Evolutionary conservation across 495 filamentous ascomycete genomes (phyloP).

Genomic region (Thermochaetoides thermophila): DNA sequence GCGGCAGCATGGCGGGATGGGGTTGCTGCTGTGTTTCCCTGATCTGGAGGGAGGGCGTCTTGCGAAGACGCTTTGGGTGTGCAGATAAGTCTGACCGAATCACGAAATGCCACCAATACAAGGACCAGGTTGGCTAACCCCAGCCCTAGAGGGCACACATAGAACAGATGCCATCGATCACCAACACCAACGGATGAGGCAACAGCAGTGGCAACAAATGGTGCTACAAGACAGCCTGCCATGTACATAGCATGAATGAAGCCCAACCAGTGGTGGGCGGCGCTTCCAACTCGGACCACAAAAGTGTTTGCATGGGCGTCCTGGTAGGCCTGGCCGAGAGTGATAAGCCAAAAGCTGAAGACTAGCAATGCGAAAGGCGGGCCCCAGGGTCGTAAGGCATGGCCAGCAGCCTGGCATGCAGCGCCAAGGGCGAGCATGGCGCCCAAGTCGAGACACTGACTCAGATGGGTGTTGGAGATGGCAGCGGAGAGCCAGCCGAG

Average conservation of each 20-base stretch:
- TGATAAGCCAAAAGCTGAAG: constrained; percentile 33
- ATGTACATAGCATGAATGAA: constrained; percentile 43
- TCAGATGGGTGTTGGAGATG: constrained; percentile 32
- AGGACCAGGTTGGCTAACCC: constrained; percentile 25
- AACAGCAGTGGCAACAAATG: constrained; percentile 36
- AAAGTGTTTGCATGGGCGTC: constrained; percentile 41
- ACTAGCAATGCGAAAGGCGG: constrained; percentile 35
- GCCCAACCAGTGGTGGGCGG: constrained; percentile 42
- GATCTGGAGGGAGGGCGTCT: no score
- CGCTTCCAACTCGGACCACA: constrained; percentile 26
- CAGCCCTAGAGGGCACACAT: constrained; percentile 27
- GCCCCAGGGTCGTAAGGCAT: constrained; percentile 32
- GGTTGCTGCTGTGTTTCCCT: no score
- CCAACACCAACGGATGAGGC: constrained; percentile 15
- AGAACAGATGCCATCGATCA: constrained; percentile 31
- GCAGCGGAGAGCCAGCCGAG: constrained; percentile 35
- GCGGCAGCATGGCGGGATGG: no score
- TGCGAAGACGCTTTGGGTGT: background rate
- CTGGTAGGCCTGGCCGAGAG: constrained; percentile 36
- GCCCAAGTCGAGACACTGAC: constrained; percentile 28
- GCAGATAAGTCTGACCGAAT: constrained; percentile 14
- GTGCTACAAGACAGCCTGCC: constrained; percentile 33
- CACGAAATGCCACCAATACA: constrained; percentile 22
- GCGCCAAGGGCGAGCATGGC: constrained; percentile 35
- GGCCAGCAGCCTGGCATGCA: constrained; percentile 29